These are phyloP conservation scores for Oryza officinalis DNA, from an alignment of 176 grass and related monocot genomes.

Conservation along the genomic window DNA sequence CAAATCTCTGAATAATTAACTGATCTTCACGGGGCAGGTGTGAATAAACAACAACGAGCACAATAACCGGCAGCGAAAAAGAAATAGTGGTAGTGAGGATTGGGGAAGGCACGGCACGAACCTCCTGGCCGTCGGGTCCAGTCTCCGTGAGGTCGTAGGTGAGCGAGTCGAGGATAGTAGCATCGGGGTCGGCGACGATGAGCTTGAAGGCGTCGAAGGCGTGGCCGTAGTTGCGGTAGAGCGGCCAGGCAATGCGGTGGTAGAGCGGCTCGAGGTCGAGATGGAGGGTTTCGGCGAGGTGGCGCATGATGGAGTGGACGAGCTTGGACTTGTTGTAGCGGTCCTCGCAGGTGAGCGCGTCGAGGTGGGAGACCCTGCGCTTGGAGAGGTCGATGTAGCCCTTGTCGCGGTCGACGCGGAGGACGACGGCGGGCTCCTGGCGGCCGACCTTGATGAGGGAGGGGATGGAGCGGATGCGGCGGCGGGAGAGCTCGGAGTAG, in stretches of 20 bases:
- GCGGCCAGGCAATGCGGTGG: conserved; percentile 55
- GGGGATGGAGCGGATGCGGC: conserved; percentile 84
- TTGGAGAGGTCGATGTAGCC: conserved; percentile 94
- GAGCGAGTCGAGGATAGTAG: conserved; percentile 33
- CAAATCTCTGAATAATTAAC: too few relatives aligned
- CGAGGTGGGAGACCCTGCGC: conserved; percentile 89
- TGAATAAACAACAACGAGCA: too few relatives aligned
- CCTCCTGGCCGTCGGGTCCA: too few relatives aligned
- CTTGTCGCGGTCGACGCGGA: conserved; percentile 92
- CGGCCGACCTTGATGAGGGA: conserved; percentile 96
- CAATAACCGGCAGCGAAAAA: too few relatives aligned
- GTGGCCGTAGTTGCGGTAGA: conserved; percentile 74
- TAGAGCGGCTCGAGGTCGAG: conserved; percentile 85
- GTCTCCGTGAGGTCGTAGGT: not conserved
- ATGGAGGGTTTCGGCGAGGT: conserved; percentile 85
- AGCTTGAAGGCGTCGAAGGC: conserved; percentile 73
- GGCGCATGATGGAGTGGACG: conserved; percentile 98
- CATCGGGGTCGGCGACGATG: conserved; percentile 57
- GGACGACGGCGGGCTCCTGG: conserved; percentile 94
- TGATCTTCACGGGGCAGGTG: too few relatives aligned
- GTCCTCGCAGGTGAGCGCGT: conserved; percentile 78
- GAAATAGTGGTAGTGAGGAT: too few relatives aligned
- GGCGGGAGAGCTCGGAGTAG: conserved; percentile 94
- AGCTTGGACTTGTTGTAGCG: conserved; percentile 95
- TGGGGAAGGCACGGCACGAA: too few relatives aligned